Percentiles rank a stretch among this genome's conserved stretches.
These are phyloP conservation scores for Kwoniella sp. DNA, from an alignment of 768 basidiomycete species.

Conservation along the genomic window DNA sequence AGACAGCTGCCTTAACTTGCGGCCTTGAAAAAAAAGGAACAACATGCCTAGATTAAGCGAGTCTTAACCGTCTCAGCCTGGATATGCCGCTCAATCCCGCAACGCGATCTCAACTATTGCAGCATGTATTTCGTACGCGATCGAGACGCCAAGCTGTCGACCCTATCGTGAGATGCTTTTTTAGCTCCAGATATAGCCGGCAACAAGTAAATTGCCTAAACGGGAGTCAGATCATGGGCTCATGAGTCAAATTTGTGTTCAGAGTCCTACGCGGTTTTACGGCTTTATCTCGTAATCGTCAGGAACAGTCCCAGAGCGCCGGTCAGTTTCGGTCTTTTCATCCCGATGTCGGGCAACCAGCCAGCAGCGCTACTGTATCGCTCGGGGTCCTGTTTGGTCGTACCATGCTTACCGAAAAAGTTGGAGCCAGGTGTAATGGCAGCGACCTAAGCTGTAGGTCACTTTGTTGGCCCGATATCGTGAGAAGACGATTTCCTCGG, in stretches of 20 bases:
- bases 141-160: not conserved
- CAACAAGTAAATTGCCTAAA: not conserved
- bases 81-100: conserved; percentile 2
- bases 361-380: no score
- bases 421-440: no score
- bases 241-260: not conserved
- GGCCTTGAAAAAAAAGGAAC: not conserved
- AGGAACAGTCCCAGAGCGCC: not conserved
- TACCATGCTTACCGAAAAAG: no score
- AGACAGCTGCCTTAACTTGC: no score
- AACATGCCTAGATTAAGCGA: not conserved
- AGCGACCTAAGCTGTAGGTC: no score
- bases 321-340: not conserved
- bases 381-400: no score
- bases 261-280: not conserved
- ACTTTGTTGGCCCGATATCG: no score
- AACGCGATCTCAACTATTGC: not conserved
- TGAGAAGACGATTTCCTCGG: no score
- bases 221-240: not conserved
- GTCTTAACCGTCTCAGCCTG: conserved; percentile 1
- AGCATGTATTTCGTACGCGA: not conserved
- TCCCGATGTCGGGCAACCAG: conserved; percentile 1
- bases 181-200: not conserved
- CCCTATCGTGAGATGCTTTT: not conserved
- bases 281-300: not conserved